phyloP scores from a whole-genome alignment of 2,329 filamentous ascomycete species.

The Acrocalymma vagum region DNA sequence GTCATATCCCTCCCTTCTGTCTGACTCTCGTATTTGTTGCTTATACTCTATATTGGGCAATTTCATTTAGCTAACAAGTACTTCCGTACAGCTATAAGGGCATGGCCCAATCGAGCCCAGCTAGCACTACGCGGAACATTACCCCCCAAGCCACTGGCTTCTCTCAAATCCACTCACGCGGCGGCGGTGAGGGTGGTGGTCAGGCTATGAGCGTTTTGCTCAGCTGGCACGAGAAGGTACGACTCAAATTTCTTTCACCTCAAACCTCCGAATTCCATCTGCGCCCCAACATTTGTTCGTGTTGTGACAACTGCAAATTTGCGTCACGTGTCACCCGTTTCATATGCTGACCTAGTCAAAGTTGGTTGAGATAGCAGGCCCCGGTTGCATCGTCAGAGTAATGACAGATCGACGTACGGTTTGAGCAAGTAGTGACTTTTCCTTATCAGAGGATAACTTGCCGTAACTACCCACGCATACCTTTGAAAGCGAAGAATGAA shows the following conservation, averaged over 20 bases:
- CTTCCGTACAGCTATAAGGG: slow-evolving; percentile 78
- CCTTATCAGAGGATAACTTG: slow-evolving; percentile 3
- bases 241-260: slow-evolving; percentile 12
- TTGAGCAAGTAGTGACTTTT: slow-evolving; percentile 51
- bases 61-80: slow-evolving; percentile 24
- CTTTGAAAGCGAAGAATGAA: slow-evolving; percentile 1
- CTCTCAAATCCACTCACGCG: slow-evolving; percentile 74
- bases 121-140: slow-evolving; percentile 49
- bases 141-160: slow-evolving; percentile 87
- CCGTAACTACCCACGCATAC: no score
- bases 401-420: slow-evolving; percentile 97
- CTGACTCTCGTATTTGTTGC: neutral
- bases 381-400: slow-evolving; percentile 87
- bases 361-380: slow-evolving; percentile 90
- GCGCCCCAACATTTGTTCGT: slow-evolving; percentile 5
- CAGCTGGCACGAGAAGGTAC: slow-evolving; percentile 95
- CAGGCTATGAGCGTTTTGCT: slow-evolving; percentile 95
- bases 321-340: neutral
- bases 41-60: slow-evolving; percentile 2
- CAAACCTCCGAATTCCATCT: no score
- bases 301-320: slow-evolving; percentile 4
- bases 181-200: slow-evolving; percentile 74
- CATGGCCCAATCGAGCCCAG: slow-evolving; percentile 65
- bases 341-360: slow-evolving; percentile 33
- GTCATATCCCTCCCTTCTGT: slow-evolving; percentile 13